Evolutionary conservation across 768 basidiomycete genomes (phyloP).

Genomic region (Austroboletus eburneus): DNA sequence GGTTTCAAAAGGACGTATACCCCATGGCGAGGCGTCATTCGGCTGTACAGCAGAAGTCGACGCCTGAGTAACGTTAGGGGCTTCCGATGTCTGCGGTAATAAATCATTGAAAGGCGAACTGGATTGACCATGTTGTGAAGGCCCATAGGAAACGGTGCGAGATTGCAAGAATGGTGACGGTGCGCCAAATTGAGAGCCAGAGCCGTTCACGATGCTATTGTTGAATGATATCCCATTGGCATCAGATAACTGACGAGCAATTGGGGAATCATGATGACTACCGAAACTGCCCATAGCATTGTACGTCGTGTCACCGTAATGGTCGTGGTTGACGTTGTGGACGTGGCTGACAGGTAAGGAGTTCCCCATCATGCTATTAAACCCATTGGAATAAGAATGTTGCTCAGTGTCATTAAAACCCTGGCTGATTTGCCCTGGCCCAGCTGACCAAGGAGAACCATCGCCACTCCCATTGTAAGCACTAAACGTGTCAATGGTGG

Average conservation of each 20-base stretch:
- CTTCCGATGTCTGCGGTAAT: constrained; percentile 14
- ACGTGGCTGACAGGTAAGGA: constrained; percentile 18
- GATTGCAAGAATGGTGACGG: constrained; percentile 19
- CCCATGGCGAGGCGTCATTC: constrained; percentile 22
- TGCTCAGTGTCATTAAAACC: constrained; percentile 20
- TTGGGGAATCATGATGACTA: constrained; percentile 20
- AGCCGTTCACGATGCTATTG: constrained; percentile 12
- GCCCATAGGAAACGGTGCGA: constrained; percentile 16
- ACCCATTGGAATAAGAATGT: constrained; percentile 23
- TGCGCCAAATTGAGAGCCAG: constrained; percentile 19
- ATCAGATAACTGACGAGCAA: constrained; percentile 22
- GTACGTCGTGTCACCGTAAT: constrained; percentile 22
- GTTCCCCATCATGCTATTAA: constrained; percentile 17
- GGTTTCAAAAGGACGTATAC: constrained; percentile 18
- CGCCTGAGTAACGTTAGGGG: constrained; percentile 16
- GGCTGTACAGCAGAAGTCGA: constrained; percentile 23
- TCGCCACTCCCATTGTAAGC: constrained; percentile 31
- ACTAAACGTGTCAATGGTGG: constrained; percentile 38
- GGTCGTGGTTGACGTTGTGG: constrained; percentile 26
- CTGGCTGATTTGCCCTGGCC: constrained; percentile 21
- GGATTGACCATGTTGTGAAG: constrained; percentile 19
- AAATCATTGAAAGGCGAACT: constrained; percentile 22
- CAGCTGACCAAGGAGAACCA: constrained; percentile 33
- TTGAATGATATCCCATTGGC: constrained; percentile 23
- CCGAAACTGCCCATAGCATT: constrained; percentile 18